Conservation (phyloP, 108 stramenopile species). For the Cyclotella kingstonii region DNA sequence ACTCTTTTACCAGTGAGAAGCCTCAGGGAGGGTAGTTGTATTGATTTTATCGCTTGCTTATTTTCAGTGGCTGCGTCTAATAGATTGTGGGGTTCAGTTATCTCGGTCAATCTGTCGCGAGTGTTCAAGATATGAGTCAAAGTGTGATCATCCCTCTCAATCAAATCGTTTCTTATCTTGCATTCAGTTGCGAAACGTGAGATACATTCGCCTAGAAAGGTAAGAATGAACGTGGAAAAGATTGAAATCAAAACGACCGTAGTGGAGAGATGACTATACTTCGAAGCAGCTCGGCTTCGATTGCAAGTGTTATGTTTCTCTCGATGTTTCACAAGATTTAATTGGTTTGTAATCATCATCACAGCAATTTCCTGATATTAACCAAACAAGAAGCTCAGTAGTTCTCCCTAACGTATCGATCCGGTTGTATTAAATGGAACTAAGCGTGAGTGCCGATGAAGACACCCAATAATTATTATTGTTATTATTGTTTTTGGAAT, state of each 20-base stretch:
- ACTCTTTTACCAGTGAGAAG: neutral
- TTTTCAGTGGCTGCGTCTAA: neutral
- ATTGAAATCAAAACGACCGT: neutral
- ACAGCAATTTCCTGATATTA: too few species aligned
- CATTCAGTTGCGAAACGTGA: neutral
- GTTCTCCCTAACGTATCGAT: too few species aligned
- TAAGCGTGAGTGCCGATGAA: too few species aligned
- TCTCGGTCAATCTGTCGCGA: too few species aligned
- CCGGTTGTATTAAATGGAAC: too few species aligned
- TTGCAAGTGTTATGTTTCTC: too few species aligned
- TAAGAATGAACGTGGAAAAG: neutral
- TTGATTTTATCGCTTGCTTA: neutral
- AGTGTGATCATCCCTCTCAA: neutral
- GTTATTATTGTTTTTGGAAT: too few species aligned
- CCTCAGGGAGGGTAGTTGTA: neutral
- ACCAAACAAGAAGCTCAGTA: too few species aligned
- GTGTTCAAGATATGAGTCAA: neutral
- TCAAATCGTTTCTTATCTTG: neutral
- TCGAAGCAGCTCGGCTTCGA: too few species aligned
- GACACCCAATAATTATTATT: too few species aligned
- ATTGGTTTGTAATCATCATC: too few species aligned
- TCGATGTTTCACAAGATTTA: too few species aligned
- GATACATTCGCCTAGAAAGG: neutral
- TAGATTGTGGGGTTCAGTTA: neutral
- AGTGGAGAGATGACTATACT: neutral